Conservation (phyloP, 257 asterid species). For the Orobanche coerulescens region DNA sequence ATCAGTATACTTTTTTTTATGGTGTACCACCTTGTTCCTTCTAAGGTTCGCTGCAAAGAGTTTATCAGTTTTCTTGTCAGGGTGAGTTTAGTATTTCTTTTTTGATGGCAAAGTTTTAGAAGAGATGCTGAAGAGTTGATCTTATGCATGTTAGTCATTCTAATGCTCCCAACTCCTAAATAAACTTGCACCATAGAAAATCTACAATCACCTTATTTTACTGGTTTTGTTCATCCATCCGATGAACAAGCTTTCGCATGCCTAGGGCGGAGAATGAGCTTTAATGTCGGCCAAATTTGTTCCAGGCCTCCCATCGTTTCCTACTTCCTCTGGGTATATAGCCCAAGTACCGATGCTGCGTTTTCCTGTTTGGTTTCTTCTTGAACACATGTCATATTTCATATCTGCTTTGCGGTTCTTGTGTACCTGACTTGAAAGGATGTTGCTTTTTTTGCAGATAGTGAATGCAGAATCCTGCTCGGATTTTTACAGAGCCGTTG, state of each 20-base stretch:
- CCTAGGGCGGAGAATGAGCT: background rate
- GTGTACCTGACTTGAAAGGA: conserved; percentile 12
- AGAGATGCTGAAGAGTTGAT: background rate
- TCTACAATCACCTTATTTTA: background rate
- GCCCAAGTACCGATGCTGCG: too few species aligned
- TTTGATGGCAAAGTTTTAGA: background rate
- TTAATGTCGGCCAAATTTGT: conserved; percentile 5
- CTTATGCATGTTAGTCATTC: too few species aligned
- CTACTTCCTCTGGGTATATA: too few species aligned
- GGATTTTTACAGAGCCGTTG: conserved; percentile 70
- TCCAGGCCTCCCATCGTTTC: too few species aligned
- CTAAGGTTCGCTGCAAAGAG: background rate
- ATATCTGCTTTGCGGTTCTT: conserved; percentile 5
- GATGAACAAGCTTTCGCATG: background rate
- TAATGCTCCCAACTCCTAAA: conserved; percentile 1
- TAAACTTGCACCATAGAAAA: conserved; percentile 3
- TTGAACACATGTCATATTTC: background rate
- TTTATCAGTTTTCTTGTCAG: background rate
- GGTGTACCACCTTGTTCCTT: conserved; percentile 16
- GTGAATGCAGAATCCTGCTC: conserved; percentile 76
- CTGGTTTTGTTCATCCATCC: conserved; percentile 1
- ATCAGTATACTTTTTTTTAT: background rate
- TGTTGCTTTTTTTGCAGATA: conserved; percentile 47
- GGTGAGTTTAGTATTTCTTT: background rate
- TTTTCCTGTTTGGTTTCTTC: background rate